Evolutionary conservation across 2,329 filamentous ascomycete species (phyloP), one percentile per base, ranked within the genome.

Genomic region (Verruconis gallopava): DNA sequence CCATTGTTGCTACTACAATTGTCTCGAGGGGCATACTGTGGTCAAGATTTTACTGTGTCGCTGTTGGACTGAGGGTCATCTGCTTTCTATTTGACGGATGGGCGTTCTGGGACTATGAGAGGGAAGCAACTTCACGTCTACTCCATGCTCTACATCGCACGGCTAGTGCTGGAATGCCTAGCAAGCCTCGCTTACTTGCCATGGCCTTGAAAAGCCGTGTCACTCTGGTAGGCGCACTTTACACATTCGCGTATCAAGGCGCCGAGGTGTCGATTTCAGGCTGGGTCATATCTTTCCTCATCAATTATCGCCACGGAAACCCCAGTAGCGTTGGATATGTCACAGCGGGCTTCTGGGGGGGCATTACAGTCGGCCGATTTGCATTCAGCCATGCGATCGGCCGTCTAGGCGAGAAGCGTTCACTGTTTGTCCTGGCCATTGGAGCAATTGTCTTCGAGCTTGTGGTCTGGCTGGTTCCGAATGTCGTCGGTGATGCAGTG

Each of bases 191-290:
- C 61, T 65, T 59, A 52, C 67, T 63, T 56, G 73, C 62, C 43
- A 56, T 63, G 40, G 67, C 72, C 2, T 50, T 77, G 21, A 62
- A 62, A 44, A 70, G 68, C 49, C 63, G 60, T 21, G 69, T 77
- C 3, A 83, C 86, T 0, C 60, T 91, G 1, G 68, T 91, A 0
- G 82, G 83, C 3, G 79, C 84, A 0, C 58, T 85, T 6, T 91
- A 91, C 65, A 82, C 91, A 57, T 91, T 93, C 57, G 75, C 78
- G 19, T 93, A 93, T 58, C 83, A 91, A 59, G 85, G 84, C 22
- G 80, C 81, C 25, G 85, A 93, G 60, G 84, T 93, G 13, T 79
- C 78, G 12, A 83, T 89, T 48, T 84, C 80, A 0, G 84, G 85
- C 41, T 93, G 85, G 85, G 79, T 89, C 38, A 85, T 89, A 47